Percentiles rank a stretch among this genome's conserved stretches.
Evolutionary conservation across 306 rosid species (phyloP).

Genomic region (Elaeagnus macrophylla): DNA sequence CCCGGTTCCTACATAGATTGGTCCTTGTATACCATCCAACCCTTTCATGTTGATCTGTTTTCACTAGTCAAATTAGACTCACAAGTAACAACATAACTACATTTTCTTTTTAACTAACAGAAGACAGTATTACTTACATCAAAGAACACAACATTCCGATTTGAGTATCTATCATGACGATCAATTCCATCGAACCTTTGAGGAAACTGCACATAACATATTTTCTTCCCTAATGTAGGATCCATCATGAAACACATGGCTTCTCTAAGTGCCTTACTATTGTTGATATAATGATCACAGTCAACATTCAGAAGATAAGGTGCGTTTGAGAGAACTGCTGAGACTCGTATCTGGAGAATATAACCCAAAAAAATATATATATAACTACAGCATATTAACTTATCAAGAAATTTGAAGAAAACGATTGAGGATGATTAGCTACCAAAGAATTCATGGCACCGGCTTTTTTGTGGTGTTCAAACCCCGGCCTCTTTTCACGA

Average conservation of each 20-base stretch:
- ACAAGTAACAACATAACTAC: constrained; percentile 1
- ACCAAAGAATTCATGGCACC: constrained; percentile 98
- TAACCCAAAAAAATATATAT: constrained; percentile 10
- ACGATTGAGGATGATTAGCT: constrained; percentile 6
- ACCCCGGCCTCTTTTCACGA: constrained; percentile 95
- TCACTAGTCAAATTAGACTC: constrained; percentile 16
- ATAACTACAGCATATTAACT: not conserved
- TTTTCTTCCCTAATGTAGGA: constrained; percentile 79
- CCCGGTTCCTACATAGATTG: constrained; percentile 95
- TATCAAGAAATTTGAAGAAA: not conserved
- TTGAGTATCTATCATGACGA: constrained; percentile 90
- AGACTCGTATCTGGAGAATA: constrained; percentile 61
- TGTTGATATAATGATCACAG: constrained; percentile 97
- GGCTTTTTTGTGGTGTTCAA: constrained; percentile 96
- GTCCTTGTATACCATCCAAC: constrained; percentile 91
- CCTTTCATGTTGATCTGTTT: constrained; percentile 98
- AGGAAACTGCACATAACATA: constrained; percentile 95
- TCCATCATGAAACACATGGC: constrained; percentile 99
- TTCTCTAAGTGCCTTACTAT: constrained; percentile 94
- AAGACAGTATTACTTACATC: constrained; percentile 52
- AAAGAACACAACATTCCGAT: constrained; percentile 90
- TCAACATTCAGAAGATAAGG: constrained; percentile 88
- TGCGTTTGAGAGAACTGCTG: constrained; percentile 79
- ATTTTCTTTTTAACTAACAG: not conserved
- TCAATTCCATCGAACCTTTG: constrained; percentile 98